These are phyloP conservation scores for Acacia concinna DNA, from an alignment of 331 rosid species.

Conservation along the genomic window DNA sequence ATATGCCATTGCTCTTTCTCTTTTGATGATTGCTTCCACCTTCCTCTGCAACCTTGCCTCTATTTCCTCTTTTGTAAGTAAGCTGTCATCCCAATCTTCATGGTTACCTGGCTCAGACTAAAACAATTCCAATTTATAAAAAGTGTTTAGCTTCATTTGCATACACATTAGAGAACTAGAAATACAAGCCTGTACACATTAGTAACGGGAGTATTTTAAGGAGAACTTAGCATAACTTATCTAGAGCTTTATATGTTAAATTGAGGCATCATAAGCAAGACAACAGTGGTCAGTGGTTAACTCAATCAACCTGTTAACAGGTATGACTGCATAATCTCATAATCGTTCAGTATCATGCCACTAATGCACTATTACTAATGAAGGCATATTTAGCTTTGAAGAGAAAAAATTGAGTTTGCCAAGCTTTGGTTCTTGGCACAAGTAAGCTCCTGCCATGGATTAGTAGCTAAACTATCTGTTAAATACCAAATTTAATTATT, in stretches of 20 bases:
- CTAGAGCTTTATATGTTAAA: neutral
- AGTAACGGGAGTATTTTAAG: neutral
- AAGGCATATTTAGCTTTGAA: constrained; percentile 7
- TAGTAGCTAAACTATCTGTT: constrained; percentile 2
- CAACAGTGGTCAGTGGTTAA: constrained; percentile 16
- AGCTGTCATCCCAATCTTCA: constrained; percentile 93
- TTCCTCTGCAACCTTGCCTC: constrained; percentile 86
- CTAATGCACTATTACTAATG: neutral
- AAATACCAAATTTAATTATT: neutral
- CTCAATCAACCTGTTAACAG: neutral
- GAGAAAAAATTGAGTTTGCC: neutral
- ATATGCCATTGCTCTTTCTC: constrained; percentile 96
- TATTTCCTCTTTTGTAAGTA: constrained; percentile 84
- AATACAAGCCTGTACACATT: constrained; percentile 26
- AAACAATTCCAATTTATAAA: constrained; percentile 30
- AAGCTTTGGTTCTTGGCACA: constrained; percentile 5
- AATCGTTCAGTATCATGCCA: neutral
- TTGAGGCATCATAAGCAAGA: neutral
- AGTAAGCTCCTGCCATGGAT: constrained; percentile 9
- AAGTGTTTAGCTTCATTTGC: constrained; percentile 21
- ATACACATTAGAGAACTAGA: neutral
- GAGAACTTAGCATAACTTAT: neutral
- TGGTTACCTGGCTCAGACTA: constrained; percentile 79
- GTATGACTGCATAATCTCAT: neutral
- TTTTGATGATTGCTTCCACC: constrained; percentile 85